A percentile compares a stretch with the other conserved stretches of the same genome.
Conservation (phyloP, 2,329 filamentous ascomycete species). For the Neurospora sp. region DNA sequence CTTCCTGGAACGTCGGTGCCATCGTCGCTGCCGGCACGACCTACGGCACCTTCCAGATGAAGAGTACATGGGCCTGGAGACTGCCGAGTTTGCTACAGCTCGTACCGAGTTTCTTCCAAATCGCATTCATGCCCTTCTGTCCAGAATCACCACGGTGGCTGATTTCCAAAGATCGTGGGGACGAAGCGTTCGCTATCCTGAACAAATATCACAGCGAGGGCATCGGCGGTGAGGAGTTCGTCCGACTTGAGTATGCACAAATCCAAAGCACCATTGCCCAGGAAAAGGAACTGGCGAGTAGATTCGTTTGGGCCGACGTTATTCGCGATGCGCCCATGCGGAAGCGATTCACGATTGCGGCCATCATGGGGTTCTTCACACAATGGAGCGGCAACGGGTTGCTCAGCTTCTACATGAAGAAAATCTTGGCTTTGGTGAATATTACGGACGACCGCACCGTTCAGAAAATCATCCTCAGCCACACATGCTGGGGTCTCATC, state of each 20-base stretch:
- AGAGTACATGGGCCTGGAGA: constrained; percentile 27
- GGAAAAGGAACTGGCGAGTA: constrained; percentile 34
- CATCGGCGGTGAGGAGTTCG: constrained; percentile 39
- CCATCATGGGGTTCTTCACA: constrained; percentile 29
- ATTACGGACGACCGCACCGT: constrained; percentile 27
- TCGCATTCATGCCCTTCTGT: constrained; percentile 23
- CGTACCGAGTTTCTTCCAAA: constrained; percentile 19
- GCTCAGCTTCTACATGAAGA: constrained; percentile 30
- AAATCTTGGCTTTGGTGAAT: constrained; percentile 29
- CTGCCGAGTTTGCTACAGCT: constrained; percentile 23
- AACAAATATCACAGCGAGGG: constrained; percentile 49
- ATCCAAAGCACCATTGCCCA: constrained; percentile 41
- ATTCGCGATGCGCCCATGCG: constrained; percentile 26
- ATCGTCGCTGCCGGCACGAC: constrained; percentile 27
- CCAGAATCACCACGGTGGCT: constrained; percentile 43
- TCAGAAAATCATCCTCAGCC: constrained; percentile 29
- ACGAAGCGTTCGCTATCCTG: constrained; percentile 46
- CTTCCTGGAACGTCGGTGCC: constrained; percentile 21
- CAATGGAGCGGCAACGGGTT: constrained; percentile 32
- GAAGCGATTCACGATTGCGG: constrained; percentile 24
- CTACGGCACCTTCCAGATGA: constrained; percentile 25
- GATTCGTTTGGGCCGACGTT: constrained; percentile 31
- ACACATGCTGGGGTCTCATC: constrained; percentile 29
- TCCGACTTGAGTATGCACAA: constrained; percentile 45
- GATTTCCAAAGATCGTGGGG: constrained; percentile 38